Evolutionary conservation across 73 alveolate genomes (phyloP).

Genomic region (Stentor coeruleus): DNA sequence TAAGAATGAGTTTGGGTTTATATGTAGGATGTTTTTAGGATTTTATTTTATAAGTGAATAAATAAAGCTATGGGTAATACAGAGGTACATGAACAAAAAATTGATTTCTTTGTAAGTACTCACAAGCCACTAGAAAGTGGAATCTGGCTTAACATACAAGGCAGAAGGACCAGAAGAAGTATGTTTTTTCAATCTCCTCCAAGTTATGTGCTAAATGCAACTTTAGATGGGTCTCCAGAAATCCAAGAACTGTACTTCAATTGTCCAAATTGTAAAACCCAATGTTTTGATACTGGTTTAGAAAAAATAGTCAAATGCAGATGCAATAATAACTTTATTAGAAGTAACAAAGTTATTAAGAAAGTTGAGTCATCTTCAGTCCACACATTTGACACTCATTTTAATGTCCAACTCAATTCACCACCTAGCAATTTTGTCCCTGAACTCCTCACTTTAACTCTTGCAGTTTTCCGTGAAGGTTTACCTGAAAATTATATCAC

Average conservation of each 20-base stretch:
- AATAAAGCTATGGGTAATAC: no score
- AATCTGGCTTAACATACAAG: neutral
- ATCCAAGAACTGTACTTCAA: neutral
- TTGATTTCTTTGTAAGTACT: neutral
- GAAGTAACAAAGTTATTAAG: neutral
- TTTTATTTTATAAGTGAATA: no score
- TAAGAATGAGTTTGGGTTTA: no score
- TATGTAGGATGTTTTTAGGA: no score
- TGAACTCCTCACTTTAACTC: neutral
- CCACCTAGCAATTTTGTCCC: neutral
- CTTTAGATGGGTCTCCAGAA: neutral
- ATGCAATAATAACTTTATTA: neutral
- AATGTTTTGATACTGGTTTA: neutral
- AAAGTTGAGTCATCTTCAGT: neutral
- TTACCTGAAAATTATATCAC: neutral
- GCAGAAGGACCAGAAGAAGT: neutral
- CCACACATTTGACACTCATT: neutral
- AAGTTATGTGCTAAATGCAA: neutral
- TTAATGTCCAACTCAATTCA: neutral
- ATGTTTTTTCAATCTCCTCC: neutral
- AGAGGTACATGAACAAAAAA: neutral
- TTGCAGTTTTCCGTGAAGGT: neutral
- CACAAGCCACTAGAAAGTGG: slow-evolving; percentile 6
- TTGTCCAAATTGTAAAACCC: neutral
- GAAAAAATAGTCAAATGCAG: neutral